These are phyloP conservation scores for Casuarina equisetifolia DNA, from an alignment of 306 rosid species.

Conservation along the genomic window DNA sequence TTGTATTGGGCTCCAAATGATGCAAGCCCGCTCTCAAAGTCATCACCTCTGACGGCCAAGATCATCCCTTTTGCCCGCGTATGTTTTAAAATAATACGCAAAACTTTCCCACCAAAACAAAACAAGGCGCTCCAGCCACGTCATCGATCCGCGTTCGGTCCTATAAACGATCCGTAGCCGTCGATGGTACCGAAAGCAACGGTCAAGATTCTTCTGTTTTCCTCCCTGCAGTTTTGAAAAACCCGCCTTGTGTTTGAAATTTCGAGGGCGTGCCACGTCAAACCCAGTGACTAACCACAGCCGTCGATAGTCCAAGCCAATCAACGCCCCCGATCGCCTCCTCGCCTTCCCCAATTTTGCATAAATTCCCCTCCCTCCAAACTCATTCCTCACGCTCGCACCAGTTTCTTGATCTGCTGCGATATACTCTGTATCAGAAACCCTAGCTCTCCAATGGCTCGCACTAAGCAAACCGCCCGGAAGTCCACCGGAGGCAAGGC, in stretches of 20 bases:
- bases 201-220: not conserved
- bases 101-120: no score
- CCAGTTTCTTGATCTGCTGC: not conserved
- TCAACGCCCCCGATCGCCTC: not conserved
- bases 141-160: not conserved
- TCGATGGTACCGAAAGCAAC: not conserved
- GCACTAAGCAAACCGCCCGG: constrained; percentile 39
- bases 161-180: not conserved
- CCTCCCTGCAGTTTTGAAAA: not conserved
- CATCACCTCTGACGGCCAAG: not conserved
- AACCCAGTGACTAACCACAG: not conserved
- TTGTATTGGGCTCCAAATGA: no score
- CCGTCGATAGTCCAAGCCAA: not conserved
- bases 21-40: no score
- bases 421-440: no score
- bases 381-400: not conserved
- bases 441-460: constrained; percentile 18
- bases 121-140: not conserved
- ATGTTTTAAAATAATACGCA: no score
- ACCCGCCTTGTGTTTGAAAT: not conserved
- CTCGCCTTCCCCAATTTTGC: not conserved
- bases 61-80: not conserved
- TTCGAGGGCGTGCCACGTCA: not conserved
- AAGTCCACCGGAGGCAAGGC: constrained; percentile 40
- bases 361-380: not conserved